Percentiles rank a stretch among this genome's conserved stretches.
Evolutionary conservation across 805 yeast species (phyloP).

Genomic region (Yamadazyma olivae): DNA sequence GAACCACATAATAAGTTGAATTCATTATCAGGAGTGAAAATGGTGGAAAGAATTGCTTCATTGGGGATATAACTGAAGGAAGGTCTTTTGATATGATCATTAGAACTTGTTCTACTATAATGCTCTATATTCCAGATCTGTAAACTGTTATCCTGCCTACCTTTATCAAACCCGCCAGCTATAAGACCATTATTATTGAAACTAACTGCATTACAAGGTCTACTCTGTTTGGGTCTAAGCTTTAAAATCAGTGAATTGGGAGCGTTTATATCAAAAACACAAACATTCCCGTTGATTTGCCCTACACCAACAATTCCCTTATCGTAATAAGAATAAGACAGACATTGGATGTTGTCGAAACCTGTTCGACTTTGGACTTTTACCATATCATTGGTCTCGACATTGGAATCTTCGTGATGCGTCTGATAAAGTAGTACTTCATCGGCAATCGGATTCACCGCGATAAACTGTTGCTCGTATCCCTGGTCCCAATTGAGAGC

Average conservation of each 20-base stretch:
- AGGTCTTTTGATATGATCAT: constrained; percentile 52
- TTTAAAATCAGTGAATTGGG: constrained; percentile 33
- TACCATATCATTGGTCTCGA: constrained; percentile 49
- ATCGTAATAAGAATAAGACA: constrained; percentile 54
- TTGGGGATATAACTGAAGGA: constrained; percentile 59
- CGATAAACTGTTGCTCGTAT: constrained; percentile 55
- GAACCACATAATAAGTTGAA: constrained; percentile 65
- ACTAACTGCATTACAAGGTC: constrained; percentile 74
- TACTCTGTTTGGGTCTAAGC: constrained; percentile 58
- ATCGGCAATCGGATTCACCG: constrained; percentile 77
- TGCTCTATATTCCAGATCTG: constrained; percentile 78
- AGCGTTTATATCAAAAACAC: constrained; percentile 56
- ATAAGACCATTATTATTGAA: constrained; percentile 64
- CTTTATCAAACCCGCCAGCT: constrained; percentile 78
- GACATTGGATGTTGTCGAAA: constrained; percentile 65
- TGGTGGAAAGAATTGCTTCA: constrained; percentile 69
- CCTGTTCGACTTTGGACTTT: constrained; percentile 57
- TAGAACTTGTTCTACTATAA: constrained; percentile 45
- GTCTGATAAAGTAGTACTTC: constrained; percentile 68
- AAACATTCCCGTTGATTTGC: constrained; percentile 64
- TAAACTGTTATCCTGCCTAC: constrained; percentile 70
- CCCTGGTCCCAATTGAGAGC: constrained; percentile 61
- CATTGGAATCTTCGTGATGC: constrained; percentile 39
- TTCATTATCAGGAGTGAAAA: constrained; percentile 60
- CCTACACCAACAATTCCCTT: constrained; percentile 72